These are phyloP conservation scores for Coemansia aciculifera DNA, from an alignment of 192 early-diverging fungal genomes.

Conservation along the genomic window DNA sequence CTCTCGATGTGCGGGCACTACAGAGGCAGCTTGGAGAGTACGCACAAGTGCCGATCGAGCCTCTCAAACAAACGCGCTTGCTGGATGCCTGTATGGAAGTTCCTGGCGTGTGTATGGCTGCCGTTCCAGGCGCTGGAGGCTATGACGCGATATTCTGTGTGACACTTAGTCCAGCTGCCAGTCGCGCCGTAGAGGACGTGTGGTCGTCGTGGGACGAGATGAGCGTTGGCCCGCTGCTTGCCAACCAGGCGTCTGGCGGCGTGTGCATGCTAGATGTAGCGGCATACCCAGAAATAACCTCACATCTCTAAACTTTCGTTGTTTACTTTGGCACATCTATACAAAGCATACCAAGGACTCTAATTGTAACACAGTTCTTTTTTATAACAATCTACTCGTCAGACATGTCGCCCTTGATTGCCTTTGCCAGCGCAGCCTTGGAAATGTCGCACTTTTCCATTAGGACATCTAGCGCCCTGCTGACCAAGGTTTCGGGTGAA, in stretches of 20 bases:
- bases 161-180: conserved; percentile 58
- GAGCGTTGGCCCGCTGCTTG: conserved; percentile 81
- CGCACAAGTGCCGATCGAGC: conserved; percentile 88
- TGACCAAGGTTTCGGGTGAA: conserved; percentile 74
- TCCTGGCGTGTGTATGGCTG: conserved; percentile 87
- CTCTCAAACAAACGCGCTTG: conserved; percentile 79
- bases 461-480: conserved; percentile 75
- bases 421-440: conserved; percentile 60
- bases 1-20: conserved; percentile 57
- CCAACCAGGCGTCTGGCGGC: conserved; percentile 63
- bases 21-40: conserved; percentile 71
- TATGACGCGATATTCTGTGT: conserved; percentile 97
- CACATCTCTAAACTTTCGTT: not conserved
- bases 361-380: not conserved
- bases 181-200: conserved; percentile 56
- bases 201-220: conserved; percentile 74
- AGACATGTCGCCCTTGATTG: conserved; percentile 15
- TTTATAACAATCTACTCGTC: conserved; percentile 19
- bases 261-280: conserved; percentile 36
- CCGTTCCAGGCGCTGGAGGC: conserved; percentile 97
- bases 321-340: not conserved
- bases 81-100: conserved; percentile 78
- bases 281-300: conserved; percentile 19
- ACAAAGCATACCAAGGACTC: not conserved
- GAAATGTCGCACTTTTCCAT: conserved; percentile 76